Evolutionary conservation across 768 basidiomycete species (phyloP).

Genomic region (Phanerochaete carnosa): DNA sequence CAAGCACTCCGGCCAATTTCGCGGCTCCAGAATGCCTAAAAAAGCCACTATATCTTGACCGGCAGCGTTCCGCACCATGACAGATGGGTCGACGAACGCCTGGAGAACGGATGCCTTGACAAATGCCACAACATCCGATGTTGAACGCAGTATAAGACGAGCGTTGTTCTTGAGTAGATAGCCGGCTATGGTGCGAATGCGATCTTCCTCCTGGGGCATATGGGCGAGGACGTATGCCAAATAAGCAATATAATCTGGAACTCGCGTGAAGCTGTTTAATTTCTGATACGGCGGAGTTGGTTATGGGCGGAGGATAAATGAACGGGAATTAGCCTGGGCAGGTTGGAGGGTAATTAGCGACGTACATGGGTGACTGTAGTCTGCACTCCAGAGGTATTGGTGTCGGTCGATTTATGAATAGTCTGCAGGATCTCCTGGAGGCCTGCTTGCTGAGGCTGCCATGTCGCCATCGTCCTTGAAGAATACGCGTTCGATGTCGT

Average conservation of each 20-base stretch:
- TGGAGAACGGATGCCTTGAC: constrained; percentile 74
- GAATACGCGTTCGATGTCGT: constrained; percentile 16
- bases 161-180: constrained; percentile 97
- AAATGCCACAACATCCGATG: constrained; percentile 64
- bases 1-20: constrained; percentile 94
- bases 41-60: constrained; percentile 91
- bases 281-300: constrained; percentile 46
- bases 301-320: constrained; percentile 17
- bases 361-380: constrained; percentile 78
- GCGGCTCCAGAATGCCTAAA: constrained; percentile 83
- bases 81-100: constrained; percentile 76
- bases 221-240: constrained; percentile 88
- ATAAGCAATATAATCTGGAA: constrained; percentile 94
- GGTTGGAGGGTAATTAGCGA: constrained; percentile 18
- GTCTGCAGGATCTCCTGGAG: constrained; percentile 91
- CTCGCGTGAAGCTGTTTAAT: constrained; percentile 82
- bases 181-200: constrained; percentile 93
- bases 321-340: constrained; percentile 17
- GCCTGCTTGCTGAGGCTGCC: constrained; percentile 82
- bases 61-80: constrained; percentile 92
- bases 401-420: constrained; percentile 87
- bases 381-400: constrained; percentile 65
- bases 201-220: constrained; percentile 81
- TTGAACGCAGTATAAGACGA: constrained; percentile 65
- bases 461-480: constrained; percentile 46